phyloP scores from a whole-genome alignment of 2,329 filamentous ascomycete genomes.

The Lecanosticta acicola region DNA sequence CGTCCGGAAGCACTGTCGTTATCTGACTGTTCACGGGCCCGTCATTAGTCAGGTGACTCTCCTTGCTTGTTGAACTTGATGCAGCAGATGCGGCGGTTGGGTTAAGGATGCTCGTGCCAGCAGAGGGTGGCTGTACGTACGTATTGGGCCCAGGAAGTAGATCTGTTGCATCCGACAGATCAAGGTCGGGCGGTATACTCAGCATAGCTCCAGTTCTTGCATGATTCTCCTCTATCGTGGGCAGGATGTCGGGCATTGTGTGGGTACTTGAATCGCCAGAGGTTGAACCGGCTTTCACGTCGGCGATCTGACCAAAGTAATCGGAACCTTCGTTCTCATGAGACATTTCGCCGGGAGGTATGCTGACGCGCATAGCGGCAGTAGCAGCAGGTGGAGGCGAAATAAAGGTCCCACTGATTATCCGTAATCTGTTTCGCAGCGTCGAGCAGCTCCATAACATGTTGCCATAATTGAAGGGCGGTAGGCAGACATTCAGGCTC shows the following conservation, averaged over 20 bases:
- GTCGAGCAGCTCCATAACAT: slow-evolving; percentile 67
- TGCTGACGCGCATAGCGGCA: slow-evolving; percentile 25
- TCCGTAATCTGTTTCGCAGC: slow-evolving; percentile 60
- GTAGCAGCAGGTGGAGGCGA: slow-evolving; percentile 15
- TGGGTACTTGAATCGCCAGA: slow-evolving; percentile 10
- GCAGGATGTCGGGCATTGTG: slow-evolving; percentile 15
- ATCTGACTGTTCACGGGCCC: slow-evolving; percentile 23
- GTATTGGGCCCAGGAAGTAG: slow-evolving; percentile 20
- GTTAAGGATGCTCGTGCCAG: slow-evolving; percentile 10
- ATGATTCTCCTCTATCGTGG: slow-evolving; percentile 21
- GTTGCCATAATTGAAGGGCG: slow-evolving; percentile 57
- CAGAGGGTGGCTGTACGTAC: slow-evolving; percentile 23
- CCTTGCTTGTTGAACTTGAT: slow-evolving; percentile 10
- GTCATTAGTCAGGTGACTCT: slow-evolving; percentile 14
- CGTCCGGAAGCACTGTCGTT: slow-evolving; percentile 23
- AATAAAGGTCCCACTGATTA: slow-evolving; percentile 53
- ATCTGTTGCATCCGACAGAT: slow-evolving; percentile 20
- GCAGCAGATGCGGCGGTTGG: slow-evolving; percentile 12
- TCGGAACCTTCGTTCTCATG: slow-evolving; percentile 20
- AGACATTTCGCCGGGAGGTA: slow-evolving; percentile 11
- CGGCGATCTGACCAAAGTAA: slow-evolving; percentile 24
- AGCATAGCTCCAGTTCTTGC: slow-evolving; percentile 1
- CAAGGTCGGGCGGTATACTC: slow-evolving; percentile 6
- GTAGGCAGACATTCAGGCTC: slow-evolving; percentile 48
- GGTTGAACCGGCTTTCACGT: slow-evolving; percentile 4